These are phyloP conservation scores for Flaveria bidentis DNA, from an alignment of 129 eudicot genomes.

Conservation along the genomic window DNA sequence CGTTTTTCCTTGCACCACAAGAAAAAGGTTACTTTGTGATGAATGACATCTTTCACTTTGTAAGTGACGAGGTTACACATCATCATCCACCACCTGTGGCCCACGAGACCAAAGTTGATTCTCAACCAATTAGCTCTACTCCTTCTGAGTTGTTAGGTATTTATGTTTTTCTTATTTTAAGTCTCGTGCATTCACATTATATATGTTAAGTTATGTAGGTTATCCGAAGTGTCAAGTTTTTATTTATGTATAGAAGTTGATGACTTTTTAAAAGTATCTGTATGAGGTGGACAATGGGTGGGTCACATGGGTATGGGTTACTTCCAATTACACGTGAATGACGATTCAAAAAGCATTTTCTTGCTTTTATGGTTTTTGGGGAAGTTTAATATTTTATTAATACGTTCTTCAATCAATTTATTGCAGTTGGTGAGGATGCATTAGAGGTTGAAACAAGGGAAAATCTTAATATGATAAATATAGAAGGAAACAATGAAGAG, in stretches of 20 bases:
- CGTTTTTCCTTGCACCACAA: constrained; percentile 94
- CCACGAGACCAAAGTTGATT: constrained; percentile 44
- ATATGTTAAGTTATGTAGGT: not conserved
- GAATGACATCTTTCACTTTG: constrained; percentile 85
- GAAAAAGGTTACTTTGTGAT: constrained; percentile 89
- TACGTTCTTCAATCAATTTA: not conserved
- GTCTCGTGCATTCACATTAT: not conserved
- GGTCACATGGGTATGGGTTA: not conserved
- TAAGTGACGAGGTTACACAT: constrained; percentile 50
- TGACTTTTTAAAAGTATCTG: constrained; percentile 1
- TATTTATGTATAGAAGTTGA: not conserved
- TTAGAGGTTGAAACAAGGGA: constrained; percentile 42
- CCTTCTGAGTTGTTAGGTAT: constrained; percentile 71
- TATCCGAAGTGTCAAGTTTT: not conserved
- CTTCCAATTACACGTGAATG: not conserved
- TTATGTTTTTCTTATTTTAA: not conserved
- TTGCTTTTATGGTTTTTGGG: constrained; percentile 3
- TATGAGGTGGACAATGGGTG: not conserved
- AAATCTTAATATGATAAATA: constrained; percentile 43
- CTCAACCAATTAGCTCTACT: constrained; percentile 58
- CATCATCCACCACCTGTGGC: constrained; percentile 47
- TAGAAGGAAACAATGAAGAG: constrained; percentile 55
- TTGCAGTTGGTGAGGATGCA: constrained; percentile 35
- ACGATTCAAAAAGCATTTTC: not conserved
- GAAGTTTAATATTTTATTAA: too few relatives aligned